Base-by-base conservation (phyloP, 2,329 filamentous ascomycete species). In the Paecilomyces sp. region DNA sequence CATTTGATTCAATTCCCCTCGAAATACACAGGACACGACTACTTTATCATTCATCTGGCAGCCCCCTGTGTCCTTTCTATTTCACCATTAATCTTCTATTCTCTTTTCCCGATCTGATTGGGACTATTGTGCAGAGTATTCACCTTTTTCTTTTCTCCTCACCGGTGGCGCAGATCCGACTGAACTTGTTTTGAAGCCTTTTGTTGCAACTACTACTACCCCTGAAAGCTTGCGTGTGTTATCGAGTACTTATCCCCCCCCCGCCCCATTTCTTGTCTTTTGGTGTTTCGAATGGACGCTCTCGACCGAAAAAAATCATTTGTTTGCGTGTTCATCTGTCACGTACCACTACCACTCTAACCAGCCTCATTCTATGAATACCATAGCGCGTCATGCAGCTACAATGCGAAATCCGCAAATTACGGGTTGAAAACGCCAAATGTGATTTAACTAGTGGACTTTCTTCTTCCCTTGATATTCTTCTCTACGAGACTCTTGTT, bases 141-240 rank as follows among this genome's bases (percentile, higher is more conserved):
- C 56, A 36, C 51, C 62, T 62, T 54, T 52, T 25, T 59, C 47
- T 24, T 57, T 47, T 56, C 53, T 41, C 56, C 61, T 58, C 55
- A 64, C 65, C 64, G 61, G 61, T 65, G 51, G 51, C 51, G 51
- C 51, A 53, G 65, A 67, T 65, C 57, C 61, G 25, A 58, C 61
- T 50, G 57, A 57, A 60, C 59, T 62, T 59, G 60, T 61, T 57
- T 60, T 56, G 58, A 41, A 58, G 28, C 47, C 61, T 62, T 63
- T 64, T 62, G 58, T 64, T 61, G 60, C 28, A 24, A 59, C 41
- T n/a, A 47, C 36, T 36, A 33, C 34, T 56, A 53, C 51, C 15
- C 31, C 30, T 15, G 36, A 13, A 22, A 24, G 24, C 30, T 50
- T 59, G 53, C 52, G 34, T 54, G 36, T 54, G 28, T 51, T 59